Percentiles rank a stretch among this genome's conserved stretches.
These are phyloP conservation scores for Entophlyctis luteolus DNA, from an alignment of 192 early-diverging fungal genomes.

Conservation along the genomic window DNA sequence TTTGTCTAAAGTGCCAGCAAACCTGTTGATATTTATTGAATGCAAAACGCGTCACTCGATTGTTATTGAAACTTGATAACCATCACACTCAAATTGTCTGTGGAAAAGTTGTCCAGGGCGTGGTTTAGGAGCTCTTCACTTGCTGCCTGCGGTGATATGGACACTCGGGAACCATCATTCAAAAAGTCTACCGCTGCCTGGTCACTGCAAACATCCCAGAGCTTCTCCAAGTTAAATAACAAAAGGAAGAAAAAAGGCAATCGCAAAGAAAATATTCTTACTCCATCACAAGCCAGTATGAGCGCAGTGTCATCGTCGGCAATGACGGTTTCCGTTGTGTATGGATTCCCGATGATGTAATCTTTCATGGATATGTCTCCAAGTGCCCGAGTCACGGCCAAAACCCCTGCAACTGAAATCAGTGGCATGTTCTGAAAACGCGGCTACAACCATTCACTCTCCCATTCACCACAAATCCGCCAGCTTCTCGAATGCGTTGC, in stretches of 20 bases:
- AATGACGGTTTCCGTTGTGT: slow-evolving; percentile 87
- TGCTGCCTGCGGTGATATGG: slow-evolving; percentile 68
- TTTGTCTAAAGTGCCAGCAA: no score
- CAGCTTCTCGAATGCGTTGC: slow-evolving; percentile 85
- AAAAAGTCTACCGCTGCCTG: slow-evolving; percentile 88
- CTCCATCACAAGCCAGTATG: slow-evolving; percentile 96
- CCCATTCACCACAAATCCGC: slow-evolving; percentile 97
- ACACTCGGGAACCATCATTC: slow-evolving; percentile 45
- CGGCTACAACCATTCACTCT: slow-evolving; percentile 79
- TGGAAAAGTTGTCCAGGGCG: slow-evolving; percentile 87
- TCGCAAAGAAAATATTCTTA: slow-evolving; percentile 40
- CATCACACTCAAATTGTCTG: slow-evolving; percentile 93
- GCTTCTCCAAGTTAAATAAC: slow-evolving; percentile 36
- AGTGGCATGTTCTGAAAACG: not conserved
- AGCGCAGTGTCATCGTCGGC: slow-evolving; percentile 70
- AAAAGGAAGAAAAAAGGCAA: slow-evolving; percentile 9
- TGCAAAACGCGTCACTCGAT: no score
- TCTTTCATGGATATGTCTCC: slow-evolving; percentile 97
- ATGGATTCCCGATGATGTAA: slow-evolving; percentile 91
- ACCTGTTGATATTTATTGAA: no score
- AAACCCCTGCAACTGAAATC: slow-evolving; percentile 56
- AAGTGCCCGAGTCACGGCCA: slow-evolving; percentile 93
- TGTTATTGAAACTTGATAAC: slow-evolving; percentile 36
- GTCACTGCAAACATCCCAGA: slow-evolving; percentile 98
- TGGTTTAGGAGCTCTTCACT: slow-evolving; percentile 75